Base-by-base conservation (phyloP, 2,329 filamentous ascomycete genomes). In the Pseudocercospora ulei region DNA sequence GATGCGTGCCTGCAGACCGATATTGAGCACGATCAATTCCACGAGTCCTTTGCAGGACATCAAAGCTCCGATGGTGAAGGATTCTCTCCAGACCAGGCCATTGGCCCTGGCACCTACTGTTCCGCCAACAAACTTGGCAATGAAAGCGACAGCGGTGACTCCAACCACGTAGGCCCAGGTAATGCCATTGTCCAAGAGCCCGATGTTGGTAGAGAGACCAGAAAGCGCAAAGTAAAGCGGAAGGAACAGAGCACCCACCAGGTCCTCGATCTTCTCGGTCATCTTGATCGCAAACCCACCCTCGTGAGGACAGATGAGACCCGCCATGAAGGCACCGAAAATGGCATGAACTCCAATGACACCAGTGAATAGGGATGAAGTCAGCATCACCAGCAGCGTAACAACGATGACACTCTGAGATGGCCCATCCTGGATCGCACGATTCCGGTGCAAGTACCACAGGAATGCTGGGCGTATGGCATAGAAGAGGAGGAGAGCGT, bases 1-100 rank as follows among this genome's bases (percentile, higher is more conserved):
- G 44, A 93, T 44, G 12, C 37, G 28, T 5, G 41, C 41, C n/a
- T 44, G 41, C 5, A 44, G 41, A 37, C 41, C 41, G 14, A 44
- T 44, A 19, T 44, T 44, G 9, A 44, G 19, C 27, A 44, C 41
- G 19, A 96, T 95, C 36, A 96, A 67, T 60, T 95, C 87, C 0
- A 95, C 87, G 6, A 96, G 69, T 54, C 88, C 88, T 62, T 96
- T 96, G 62, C 88, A 96, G 63, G 84, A 93, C 88, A 96, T 96
- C 53, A 95, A 64, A 9, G 80, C 76, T 8, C 88, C 88, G 50
- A 96, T 90, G 1, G 84, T 76, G 19, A 92, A 74, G 41, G 82
- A 87, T 60, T 96, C 88, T 43, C 87, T 75, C 88, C 88, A 96
- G 1, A 92, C 72, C 35, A 95, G 68, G 16, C 81, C 85, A 52